A percentile compares a stretch with the other conserved stretches of the same genome.
Conservation (phyloP, 345 rosid genomes). For the Aquilaria malaccensis region DNA sequence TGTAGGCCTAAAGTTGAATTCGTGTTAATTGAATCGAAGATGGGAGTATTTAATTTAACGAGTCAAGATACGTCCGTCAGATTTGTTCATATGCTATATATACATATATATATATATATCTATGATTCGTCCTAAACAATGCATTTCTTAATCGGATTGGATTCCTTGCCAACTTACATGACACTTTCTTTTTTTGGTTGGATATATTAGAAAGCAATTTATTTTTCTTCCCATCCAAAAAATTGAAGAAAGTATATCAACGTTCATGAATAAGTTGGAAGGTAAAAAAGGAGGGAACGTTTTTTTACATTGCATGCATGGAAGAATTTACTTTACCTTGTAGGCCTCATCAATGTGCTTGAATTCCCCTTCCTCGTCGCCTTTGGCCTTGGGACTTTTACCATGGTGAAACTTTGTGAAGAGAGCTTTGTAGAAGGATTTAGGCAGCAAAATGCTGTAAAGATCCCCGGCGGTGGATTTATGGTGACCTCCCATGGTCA, state of each 20-base stretch:
- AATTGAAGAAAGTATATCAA: neutral
- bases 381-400: conserved; percentile 24
- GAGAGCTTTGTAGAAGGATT: conserved; percentile 49
- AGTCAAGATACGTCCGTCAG: no score
- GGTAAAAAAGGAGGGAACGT: neutral
- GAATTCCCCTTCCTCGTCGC: conserved; percentile 18
- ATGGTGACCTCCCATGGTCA: conserved; percentile 29
- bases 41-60: neutral
- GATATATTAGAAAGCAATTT: neutral
- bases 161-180: no score
- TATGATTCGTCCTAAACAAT: neutral
- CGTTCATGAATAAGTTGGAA: neutral
- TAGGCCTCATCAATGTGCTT: conserved; percentile 15
- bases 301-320: neutral
- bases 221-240: neutral
- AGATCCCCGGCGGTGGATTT: conserved; percentile 28
- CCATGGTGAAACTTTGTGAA: conserved; percentile 38
- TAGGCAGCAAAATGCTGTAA: conserved; percentile 26
- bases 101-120: neutral
- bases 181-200: no score
- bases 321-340: conserved; percentile 12
- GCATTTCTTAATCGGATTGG: neutral
- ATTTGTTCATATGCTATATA: no score
- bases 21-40: neutral
- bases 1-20: conserved; percentile 12